Base-by-base conservation (phyloP, 192 early-diverging fungal species). In the Podila epicladia region DNA sequence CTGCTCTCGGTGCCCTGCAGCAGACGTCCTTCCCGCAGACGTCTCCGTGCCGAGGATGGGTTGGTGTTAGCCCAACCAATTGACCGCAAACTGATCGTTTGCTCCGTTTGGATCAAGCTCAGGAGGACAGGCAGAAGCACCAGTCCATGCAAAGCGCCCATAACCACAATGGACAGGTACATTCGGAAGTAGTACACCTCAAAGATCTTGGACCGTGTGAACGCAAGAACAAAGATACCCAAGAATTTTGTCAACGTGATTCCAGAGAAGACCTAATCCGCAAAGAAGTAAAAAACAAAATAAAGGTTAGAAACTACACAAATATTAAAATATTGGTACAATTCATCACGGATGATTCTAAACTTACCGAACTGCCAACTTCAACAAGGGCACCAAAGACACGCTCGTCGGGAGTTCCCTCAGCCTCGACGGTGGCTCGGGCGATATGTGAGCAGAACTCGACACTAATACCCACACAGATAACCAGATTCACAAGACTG, bases 381-480 rank as follows among this genome's bases (percentile, higher is more conserved):
- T 92, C 88, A 15, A 85, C 74, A 51, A 92, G 74, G 20, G 85
- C 85, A 4, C 73, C 37, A 45, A 82, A 64, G 20, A 88, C 82
- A 58, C 90, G 68, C 28, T 88, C 85, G 29, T 86, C 74, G 29
- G 73, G 82, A 12, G 67, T 69, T 28, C 77, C 76, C 71, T 84
- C 88, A 26, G 75, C 75, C 15, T 85, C 83, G 5, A 89, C 85
- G 4, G 87, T 83, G 20, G 85, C 87, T 49, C 91, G 82, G 7
- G 86, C 86, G 73, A 92, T 87, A 71, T 92, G 91, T 48, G 86
- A 88, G 58, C 89, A 91, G 72, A 92, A 92, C 60, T 92, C 91
- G 11, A 92, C 91, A 58, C 89, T 88, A 66, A 92, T 89, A 57
- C 91, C 91, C 24, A 90, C 87, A 68, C 89, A 89, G 45, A 92